A percentile compares a stretch with the other conserved stretches of the same genome.
Conservation (phyloP, 1,284 basidiomycete genomes). For the Pulchroboletus neoregius region DNA sequence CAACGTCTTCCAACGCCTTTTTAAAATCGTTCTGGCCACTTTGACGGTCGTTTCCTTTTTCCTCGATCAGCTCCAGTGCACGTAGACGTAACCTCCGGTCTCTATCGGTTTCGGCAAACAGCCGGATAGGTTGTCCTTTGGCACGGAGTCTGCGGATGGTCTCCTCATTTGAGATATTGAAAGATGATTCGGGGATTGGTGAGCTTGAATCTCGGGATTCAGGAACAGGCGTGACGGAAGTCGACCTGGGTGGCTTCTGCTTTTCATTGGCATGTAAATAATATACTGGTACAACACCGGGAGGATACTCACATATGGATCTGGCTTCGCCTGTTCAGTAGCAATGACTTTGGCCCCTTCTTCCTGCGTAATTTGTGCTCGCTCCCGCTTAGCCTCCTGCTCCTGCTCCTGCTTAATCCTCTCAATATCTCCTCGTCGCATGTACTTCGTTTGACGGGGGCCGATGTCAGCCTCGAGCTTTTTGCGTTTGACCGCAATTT, state of each 20-base stretch:
- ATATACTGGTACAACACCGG: conserved; percentile 20
- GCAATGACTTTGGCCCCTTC: conserved; percentile 23
- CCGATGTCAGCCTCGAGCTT: conserved; percentile 43
- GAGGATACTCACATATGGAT: conserved; percentile 42
- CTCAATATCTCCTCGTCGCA: conserved; percentile 80
- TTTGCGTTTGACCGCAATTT: conserved; percentile 87
- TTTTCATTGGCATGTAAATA: conserved; percentile 46
- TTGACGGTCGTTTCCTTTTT: conserved; percentile 71
- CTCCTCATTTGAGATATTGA: conserved; percentile 94
- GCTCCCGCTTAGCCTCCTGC: conserved; percentile 49
- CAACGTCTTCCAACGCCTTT: conserved; percentile 88
- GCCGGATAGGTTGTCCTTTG: conserved; percentile 90
- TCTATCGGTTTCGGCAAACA: conserved; percentile 95
- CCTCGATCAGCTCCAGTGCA: conserved; percentile 92
- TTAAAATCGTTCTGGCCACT: conserved; percentile 93
- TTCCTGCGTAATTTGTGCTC: conserved; percentile 36
- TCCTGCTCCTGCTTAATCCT: conserved; percentile 67
- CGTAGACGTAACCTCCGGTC: conserved; percentile 87
- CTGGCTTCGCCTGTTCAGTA: conserved; percentile 14
- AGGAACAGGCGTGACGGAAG: conserved; percentile 41
- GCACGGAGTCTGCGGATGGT: conserved; percentile 82
- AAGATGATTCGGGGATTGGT: conserved; percentile 57
- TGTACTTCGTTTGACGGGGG: conserved; percentile 71
- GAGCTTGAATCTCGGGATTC: conserved; percentile 38
- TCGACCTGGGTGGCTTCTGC: conserved; percentile 41